Percentiles rank a stretch among this genome's conserved stretches.
Evolutionary conservation across 1,139 yeast genomes (phyloP).

Genomic region (Suhomyces maxii): DNA sequence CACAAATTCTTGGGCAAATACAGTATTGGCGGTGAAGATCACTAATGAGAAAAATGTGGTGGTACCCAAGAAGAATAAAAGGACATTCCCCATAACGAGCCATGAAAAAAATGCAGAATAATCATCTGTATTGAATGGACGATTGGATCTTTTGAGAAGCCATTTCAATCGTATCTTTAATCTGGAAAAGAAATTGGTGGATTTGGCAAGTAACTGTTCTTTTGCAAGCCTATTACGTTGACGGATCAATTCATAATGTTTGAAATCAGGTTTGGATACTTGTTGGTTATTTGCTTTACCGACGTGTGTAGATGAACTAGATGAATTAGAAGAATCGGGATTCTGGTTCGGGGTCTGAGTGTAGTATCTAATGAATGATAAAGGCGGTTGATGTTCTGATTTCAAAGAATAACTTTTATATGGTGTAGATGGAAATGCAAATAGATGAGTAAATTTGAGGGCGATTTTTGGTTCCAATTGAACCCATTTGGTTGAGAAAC

Average conservation of each 20-base stretch:
- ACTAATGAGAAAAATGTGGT: constrained; percentile 84
- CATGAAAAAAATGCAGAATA: constrained; percentile 87
- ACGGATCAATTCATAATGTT: constrained; percentile 2
- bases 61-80: constrained; percentile 78
- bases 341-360: not conserved
- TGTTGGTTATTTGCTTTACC: not conserved
- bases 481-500: not conserved
- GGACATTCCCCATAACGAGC: constrained; percentile 82
- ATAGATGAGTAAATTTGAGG: not conserved
- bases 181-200: constrained; percentile 51
- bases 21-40: constrained; percentile 78
- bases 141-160: constrained; percentile 54
- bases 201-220: constrained; percentile 55
- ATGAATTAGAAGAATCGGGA: not conserved
- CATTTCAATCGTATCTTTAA: constrained; percentile 64
- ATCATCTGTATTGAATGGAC: constrained; percentile 86
- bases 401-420: too few species aligned
- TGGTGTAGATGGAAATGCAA: too few species aligned
- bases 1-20: constrained; percentile 85
- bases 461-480: not conserved
- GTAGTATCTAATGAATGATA: not conserved
- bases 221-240: constrained; percentile 25
- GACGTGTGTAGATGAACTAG: not conserved
- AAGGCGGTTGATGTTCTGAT: too few species aligned
- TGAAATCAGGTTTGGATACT: not conserved